Percentiles rank a stretch among this genome's conserved stretches.
Conservation (phyloP, 2,329 filamentous ascomycete species). For the Hortaea werneckii region DNA sequence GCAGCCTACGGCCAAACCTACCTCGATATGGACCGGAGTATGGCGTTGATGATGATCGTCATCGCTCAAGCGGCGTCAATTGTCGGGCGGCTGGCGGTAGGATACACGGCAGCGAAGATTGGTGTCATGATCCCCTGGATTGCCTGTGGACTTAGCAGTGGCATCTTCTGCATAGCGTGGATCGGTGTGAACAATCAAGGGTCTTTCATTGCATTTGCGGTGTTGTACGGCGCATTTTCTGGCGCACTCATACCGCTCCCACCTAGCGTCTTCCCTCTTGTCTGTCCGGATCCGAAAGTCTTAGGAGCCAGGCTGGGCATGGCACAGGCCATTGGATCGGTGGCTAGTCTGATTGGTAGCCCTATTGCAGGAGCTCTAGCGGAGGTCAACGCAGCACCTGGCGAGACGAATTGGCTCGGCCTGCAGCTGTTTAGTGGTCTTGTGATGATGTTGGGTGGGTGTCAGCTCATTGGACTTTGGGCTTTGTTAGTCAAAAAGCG, state of each 20-base stretch:
- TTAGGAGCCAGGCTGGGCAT: constrained; percentile 39
- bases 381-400: constrained; percentile 6
- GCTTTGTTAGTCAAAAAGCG: constrained; percentile 15
- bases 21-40: constrained; percentile 34
- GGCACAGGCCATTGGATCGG: constrained; percentile 34
- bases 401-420: constrained; percentile 15
- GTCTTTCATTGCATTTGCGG: constrained; percentile 33
- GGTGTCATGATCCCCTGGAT: constrained; percentile 47
- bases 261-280: constrained; percentile 31
- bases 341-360: constrained; percentile 35
- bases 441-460: constrained; percentile 19
- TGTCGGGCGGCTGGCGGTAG: constrained; percentile 41
- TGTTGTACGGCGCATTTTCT: constrained; percentile 36
- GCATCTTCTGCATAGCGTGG: constrained; percentile 47
- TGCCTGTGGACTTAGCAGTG: constrained; percentile 36
- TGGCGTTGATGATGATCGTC: constrained; percentile 46
- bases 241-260: constrained; percentile 38
- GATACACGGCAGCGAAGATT: constrained; percentile 39
- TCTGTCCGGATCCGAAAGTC: constrained; percentile 38
- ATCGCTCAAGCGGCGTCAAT: constrained; percentile 49
- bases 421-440: constrained; percentile 22
- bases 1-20: constrained; percentile 26
- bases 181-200: constrained; percentile 34
- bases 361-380: constrained; percentile 37
- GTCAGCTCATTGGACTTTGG: constrained; percentile 17